A percentile compares a stretch with the other conserved stretches of the same genome.
Evolutionary conservation across 2,329 filamentous ascomycete genomes (phyloP).

Genomic region (Rutstroemia sp.): DNA sequence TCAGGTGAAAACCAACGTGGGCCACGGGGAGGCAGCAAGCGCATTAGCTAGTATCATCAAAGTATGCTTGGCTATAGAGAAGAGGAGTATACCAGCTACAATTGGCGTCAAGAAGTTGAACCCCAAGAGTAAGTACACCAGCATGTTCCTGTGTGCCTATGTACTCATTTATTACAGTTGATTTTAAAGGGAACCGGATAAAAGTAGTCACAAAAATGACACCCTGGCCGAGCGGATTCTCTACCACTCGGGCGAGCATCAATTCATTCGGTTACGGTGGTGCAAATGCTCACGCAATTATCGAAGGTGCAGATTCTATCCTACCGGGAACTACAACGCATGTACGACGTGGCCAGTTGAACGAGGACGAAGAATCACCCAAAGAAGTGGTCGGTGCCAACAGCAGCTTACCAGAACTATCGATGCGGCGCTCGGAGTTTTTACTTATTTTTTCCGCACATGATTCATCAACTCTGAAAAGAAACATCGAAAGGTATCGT

Average conservation of each 20-base stretch:
- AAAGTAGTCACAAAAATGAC: neutral
- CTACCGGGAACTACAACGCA: neutral
- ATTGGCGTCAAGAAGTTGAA: constrained; percentile 5
- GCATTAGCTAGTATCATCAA: constrained; percentile 8
- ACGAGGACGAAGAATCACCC: neutral
- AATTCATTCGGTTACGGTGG: constrained; percentile 32
- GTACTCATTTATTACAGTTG: neutral
- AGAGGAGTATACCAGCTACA: neutral
- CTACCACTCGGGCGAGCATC: neutral
- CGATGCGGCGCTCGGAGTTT: neutral
- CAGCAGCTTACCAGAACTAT: neutral
- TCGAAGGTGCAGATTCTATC: constrained; percentile 1
- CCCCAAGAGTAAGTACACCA: neutral
- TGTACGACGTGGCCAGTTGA: neutral
- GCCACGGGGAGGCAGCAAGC: constrained; percentile 8
- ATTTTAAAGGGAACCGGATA: neutral
- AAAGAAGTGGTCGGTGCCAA: neutral
- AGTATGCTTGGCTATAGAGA: constrained; percentile 7
- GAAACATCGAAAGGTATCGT: neutral
- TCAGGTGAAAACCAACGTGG: constrained; percentile 12
- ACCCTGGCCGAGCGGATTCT: constrained; percentile 1
- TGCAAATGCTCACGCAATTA: constrained; percentile 31
- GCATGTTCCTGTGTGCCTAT: neutral
- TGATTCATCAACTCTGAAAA: constrained; percentile 1
- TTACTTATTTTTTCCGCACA: neutral